Percentiles rank a stretch among this genome's conserved stretches.
phyloP scores from a whole-genome alignment of 768 basidiomycete species.

The Sporobolomyces roseus region DNA sequence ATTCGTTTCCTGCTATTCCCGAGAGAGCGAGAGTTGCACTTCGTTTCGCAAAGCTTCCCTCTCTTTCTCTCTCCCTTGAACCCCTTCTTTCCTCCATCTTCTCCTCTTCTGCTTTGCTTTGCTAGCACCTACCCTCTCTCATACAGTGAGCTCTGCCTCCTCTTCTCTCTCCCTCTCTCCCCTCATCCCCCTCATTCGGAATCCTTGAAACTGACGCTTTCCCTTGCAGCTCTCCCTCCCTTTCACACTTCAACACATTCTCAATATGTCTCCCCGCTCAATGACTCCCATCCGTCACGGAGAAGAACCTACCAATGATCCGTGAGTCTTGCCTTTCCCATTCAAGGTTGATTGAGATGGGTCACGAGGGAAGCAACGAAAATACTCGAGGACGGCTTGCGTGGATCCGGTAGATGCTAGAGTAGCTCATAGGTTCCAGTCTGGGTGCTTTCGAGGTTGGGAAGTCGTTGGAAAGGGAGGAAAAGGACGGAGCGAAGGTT shows the following conservation, averaged over 20 bases:
- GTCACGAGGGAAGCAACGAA: not conserved
- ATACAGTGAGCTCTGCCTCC: not conserved
- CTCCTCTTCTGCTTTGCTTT: too few species aligned
- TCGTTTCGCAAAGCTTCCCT: not conserved
- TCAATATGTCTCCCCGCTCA: constrained; percentile 24
- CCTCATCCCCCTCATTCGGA: not conserved
- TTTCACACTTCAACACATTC: not conserved
- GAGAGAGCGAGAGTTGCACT: too few species aligned
- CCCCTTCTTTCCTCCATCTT: too few species aligned
- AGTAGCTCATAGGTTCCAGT: not conserved
- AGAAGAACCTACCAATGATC: constrained; percentile 27
- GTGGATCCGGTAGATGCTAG: not conserved
- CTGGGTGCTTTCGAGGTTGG: not conserved
- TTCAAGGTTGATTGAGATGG: not conserved
- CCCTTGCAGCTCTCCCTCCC: not conserved
- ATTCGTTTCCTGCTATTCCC: too few species aligned
- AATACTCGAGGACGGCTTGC: not conserved
- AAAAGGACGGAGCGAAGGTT: not conserved
- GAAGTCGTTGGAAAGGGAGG: not conserved
- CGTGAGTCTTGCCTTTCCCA: constrained; percentile 1
- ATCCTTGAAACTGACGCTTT: not conserved
- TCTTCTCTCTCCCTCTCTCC: not conserved
- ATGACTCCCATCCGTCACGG: constrained; percentile 29
- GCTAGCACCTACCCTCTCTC: too few species aligned
- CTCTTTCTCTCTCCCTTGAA: not conserved